A percentile compares a stretch with the other conserved stretches of the same genome.
Conservation (phyloP, 2,329 filamentous ascomycete species). For the Ampelomyces quisqualis region DNA sequence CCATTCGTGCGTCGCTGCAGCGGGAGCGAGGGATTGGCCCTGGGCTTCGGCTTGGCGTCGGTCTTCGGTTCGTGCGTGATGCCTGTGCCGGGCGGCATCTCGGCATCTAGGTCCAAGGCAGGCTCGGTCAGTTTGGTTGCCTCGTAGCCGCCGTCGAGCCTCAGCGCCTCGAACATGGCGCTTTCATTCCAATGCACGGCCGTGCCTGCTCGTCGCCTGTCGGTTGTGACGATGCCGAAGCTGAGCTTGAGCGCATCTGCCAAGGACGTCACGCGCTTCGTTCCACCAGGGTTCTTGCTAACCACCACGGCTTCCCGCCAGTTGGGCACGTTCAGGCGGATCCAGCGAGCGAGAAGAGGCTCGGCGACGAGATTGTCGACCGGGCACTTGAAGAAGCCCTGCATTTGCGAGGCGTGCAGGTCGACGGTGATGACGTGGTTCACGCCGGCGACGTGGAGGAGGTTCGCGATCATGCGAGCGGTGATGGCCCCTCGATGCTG, state of each 20-base stretch:
- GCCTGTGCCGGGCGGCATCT: constrained; percentile 34
- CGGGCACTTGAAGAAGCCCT: constrained; percentile 97
- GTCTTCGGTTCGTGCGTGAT: constrained; percentile 27
- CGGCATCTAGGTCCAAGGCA: constrained; percentile 38
- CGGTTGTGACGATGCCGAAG: constrained; percentile 93
- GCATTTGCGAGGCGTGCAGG: constrained; percentile 91
- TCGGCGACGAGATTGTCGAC: constrained; percentile 98
- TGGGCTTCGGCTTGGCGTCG: constrained; percentile 33
- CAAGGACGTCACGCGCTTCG: constrained; percentile 92
- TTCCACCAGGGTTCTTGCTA: constrained; percentile 96
- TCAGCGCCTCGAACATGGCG: constrained; percentile 63
- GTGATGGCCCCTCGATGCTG: constrained; percentile 95
- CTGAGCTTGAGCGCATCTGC: constrained; percentile 96
- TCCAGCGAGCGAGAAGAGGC: constrained; percentile 93
- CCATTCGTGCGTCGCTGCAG: constrained; percentile 36
- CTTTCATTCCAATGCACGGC: constrained; percentile 69
- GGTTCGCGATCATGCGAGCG: constrained; percentile 93
- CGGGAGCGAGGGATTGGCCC: constrained; percentile 25
- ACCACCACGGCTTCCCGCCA: constrained; percentile 95
- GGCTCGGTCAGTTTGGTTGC: constrained; percentile 34
- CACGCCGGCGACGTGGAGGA: constrained; percentile 88
- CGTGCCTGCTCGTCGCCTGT: constrained; percentile 53
- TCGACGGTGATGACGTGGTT: constrained; percentile 98
- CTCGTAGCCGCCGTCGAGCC: constrained; percentile 47
- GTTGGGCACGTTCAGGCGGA: constrained; percentile 78